Evolutionary conservation across 306 rosid genomes (phyloP).

Genomic region (Castanospermum australe): DNA sequence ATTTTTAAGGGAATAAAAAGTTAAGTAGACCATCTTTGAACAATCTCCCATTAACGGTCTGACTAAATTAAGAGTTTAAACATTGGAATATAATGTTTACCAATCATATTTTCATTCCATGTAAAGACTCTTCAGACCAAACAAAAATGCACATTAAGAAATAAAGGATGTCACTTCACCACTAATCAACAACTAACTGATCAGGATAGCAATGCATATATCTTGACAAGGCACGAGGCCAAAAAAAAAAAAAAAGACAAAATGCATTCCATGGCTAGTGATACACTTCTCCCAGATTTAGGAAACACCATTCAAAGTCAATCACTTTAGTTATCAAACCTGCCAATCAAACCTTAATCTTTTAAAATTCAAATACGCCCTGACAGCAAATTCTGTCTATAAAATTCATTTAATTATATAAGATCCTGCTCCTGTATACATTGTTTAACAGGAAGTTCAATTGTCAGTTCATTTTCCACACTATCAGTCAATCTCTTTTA

Average conservation of each 20-base stretch:
- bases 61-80: background rate
- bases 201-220: background rate
- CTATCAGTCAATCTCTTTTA: background rate
- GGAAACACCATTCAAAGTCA: background rate
- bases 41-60: background rate
- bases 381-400: background rate
- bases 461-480: background rate
- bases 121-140: background rate
- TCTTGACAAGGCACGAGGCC: background rate
- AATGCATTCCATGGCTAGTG: background rate
- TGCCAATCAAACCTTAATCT: background rate
- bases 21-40: background rate
- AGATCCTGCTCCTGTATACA: too few species aligned
- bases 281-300: background rate
- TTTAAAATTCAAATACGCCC: background rate
- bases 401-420: background rate
- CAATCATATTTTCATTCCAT: background rate
- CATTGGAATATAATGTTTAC: background rate
- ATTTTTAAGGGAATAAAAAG: background rate
- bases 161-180: background rate
- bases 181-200: background rate
- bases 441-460: too few species aligned
- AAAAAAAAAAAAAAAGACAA: background rate
- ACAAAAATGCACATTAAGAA: background rate
- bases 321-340: background rate